A percentile compares a stretch with the other conserved stretches of the same genome.
phyloP scores from a whole-genome alignment of 257 asterid species.

The Gentiana dahurica region DNA sequence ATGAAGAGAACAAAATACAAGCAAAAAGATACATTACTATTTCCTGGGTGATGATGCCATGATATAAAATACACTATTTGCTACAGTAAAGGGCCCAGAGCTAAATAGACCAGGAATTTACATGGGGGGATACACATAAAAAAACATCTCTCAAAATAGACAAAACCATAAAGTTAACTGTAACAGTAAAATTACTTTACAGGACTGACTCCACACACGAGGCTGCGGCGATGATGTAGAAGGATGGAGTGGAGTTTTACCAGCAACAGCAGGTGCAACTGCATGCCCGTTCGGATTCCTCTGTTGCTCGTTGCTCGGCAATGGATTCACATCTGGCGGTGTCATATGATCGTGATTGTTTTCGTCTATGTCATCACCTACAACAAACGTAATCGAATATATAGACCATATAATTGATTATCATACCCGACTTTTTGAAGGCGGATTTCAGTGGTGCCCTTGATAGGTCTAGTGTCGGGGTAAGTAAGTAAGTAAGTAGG shows the following conservation, averaged over 20 bases:
- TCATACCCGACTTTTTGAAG: not conserved
- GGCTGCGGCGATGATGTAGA: conserved; percentile 28
- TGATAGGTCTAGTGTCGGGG: too few relatives aligned
- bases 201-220: conserved; percentile 9
- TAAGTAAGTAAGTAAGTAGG: too few relatives aligned
- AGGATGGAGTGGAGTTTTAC: conserved; percentile 38
- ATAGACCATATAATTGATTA: not conserved
- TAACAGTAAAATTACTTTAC: conserved; percentile 23
- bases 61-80: too few relatives aligned
- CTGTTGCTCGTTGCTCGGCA: conserved; percentile 52
- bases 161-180: conserved; percentile 17
- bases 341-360: conserved; percentile 18
- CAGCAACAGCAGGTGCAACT: conserved; percentile 63
- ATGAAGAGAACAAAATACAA: too few relatives aligned
- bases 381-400: not conserved
- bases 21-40: too few relatives aligned
- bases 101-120: too few relatives aligned
- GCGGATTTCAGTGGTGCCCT: not conserved
- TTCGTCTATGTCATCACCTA: conserved; percentile 42
- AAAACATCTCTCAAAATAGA: too few relatives aligned
- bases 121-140: too few relatives aligned
- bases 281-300: conserved; percentile 25
- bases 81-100: too few relatives aligned
- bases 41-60: too few relatives aligned
- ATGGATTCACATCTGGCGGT: conserved; percentile 47